Conservation (phyloP, 805 yeast species). For the Tetrapisispora arboricola region DNA sequence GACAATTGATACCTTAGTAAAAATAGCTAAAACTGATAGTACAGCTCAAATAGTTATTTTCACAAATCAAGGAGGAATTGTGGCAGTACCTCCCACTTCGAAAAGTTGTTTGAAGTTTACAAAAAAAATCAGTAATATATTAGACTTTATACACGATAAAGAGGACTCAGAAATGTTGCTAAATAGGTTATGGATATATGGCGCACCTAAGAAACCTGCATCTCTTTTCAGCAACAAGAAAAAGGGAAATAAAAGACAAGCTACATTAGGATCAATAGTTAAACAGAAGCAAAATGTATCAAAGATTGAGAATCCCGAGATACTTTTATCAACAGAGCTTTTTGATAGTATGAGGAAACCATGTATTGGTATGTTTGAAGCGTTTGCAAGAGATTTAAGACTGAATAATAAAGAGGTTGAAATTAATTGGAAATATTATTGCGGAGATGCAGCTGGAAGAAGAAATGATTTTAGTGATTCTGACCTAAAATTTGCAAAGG, state of each 20-base stretch:
- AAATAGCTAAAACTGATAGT: slow-evolving; percentile 10
- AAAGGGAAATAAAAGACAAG: not conserved
- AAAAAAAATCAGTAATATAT: slow-evolving; percentile 33
- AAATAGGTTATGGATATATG: slow-evolving; percentile 40
- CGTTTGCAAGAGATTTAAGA: slow-evolving; percentile 34
- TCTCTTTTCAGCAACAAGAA: not conserved
- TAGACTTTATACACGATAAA: slow-evolving; percentile 22
- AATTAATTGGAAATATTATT: slow-evolving; percentile 33
- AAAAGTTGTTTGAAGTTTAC: slow-evolving; percentile 33
- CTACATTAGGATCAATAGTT: not conserved
- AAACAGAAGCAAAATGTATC: not conserved
- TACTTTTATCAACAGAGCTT: slow-evolving; percentile 1
- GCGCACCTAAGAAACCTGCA: slow-evolving; percentile 50
- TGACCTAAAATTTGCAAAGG: slow-evolving; percentile 61
- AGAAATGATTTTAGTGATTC: slow-evolving; percentile 66
- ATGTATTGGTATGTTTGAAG: slow-evolving; percentile 62
- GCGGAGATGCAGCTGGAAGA: slow-evolving; percentile 98
- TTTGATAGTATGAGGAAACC: slow-evolving; percentile 58
- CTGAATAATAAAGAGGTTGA: not conserved
- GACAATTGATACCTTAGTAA: slow-evolving; percentile 14
- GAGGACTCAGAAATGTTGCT: slow-evolving; percentile 20
- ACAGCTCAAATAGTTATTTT: slow-evolving; percentile 51
- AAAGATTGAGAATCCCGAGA: not conserved
- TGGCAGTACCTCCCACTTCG: slow-evolving; percentile 22
- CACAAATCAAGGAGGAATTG: slow-evolving; percentile 70